Evolutionary conservation across 2,329 filamentous ascomycete genomes (phyloP).

Genomic region (Penicillium crustosum): DNA sequence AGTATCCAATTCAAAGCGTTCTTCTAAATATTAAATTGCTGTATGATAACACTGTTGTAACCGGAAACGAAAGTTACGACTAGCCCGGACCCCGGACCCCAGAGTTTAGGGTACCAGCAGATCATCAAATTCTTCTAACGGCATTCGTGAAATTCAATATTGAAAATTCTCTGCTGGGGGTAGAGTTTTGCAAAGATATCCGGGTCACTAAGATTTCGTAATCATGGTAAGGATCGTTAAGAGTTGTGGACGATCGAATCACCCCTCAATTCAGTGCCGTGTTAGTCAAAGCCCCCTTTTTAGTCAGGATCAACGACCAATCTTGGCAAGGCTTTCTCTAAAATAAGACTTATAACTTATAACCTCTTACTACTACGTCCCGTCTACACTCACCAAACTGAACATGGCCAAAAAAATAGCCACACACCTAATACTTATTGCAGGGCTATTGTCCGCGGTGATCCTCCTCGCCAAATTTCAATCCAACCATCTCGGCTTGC

Average conservation of each 20-base stretch:
- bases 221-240: neutral
- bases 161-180: neutral
- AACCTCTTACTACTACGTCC: neutral
- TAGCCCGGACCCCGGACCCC: neutral
- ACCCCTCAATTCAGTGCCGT: neutral
- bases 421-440: conserved; percentile 5
- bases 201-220: neutral
- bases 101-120: neutral
- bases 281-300: neutral
- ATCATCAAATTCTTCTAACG: neutral
- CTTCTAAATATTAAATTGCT: neutral
- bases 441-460: conserved; percentile 3
- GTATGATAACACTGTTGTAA: neutral
- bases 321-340: neutral
- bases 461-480: neutral
- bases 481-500: neutral
- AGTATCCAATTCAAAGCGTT: neutral
- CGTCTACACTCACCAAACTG: neutral
- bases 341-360: conserved; percentile 1
- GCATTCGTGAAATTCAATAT: neutral
- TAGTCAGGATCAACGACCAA: neutral
- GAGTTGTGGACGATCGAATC: neutral
- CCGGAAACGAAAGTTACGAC: neutral
- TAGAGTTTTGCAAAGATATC: neutral
- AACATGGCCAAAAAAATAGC: conserved; percentile 3